Conservation (phyloP, 2,329 filamentous ascomycete species). For the Anthostomella pinea region DNA sequence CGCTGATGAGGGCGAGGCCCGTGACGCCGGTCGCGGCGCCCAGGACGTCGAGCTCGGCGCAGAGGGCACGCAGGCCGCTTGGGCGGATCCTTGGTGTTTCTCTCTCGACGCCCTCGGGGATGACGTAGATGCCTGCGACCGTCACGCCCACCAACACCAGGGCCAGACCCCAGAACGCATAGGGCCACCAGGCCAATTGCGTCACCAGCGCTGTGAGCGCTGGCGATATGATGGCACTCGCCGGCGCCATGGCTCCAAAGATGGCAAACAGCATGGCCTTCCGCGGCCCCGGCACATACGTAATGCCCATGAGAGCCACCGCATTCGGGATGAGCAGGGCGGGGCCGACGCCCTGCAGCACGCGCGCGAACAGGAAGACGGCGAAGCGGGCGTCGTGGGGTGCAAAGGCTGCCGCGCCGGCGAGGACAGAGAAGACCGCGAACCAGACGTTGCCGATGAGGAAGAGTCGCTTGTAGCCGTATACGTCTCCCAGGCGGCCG, state of each 20-base stretch:
- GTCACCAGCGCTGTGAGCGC: conserved; percentile 28
- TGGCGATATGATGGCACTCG: conserved; percentile 29
- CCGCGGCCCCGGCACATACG: conserved; percentile 39
- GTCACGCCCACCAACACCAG: conserved; percentile 23
- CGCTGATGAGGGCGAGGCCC: conserved; percentile 54
- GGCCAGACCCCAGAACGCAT: conserved; percentile 30
- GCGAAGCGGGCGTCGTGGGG: conserved; percentile 21
- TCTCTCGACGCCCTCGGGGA: conserved; percentile 24
- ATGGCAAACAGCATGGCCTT: conserved; percentile 33
- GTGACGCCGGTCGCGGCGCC: conserved; percentile 43
- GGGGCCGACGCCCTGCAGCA: conserved; percentile 49
- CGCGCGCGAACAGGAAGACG: conserved; percentile 40
- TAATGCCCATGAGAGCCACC: conserved; percentile 49
- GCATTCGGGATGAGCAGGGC: conserved; percentile 53
- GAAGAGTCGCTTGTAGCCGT: conserved; percentile 47
- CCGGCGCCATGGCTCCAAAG: conserved; percentile 33
- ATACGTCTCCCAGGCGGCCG: conserved; percentile 48
- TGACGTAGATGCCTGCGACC: conserved; percentile 23
- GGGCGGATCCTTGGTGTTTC: neutral
- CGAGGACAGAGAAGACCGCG: conserved; percentile 43
- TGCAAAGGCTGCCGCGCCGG: conserved; percentile 40
- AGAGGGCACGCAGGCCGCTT: conserved; percentile 17
- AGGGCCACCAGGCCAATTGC: conserved; percentile 29
- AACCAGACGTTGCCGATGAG: conserved; percentile 49
- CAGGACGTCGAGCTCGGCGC: conserved; percentile 25